These are phyloP conservation scores for Trichoderma virens DNA, from an alignment of 495 filamentous ascomycete species.

Conservation along the genomic window DNA sequence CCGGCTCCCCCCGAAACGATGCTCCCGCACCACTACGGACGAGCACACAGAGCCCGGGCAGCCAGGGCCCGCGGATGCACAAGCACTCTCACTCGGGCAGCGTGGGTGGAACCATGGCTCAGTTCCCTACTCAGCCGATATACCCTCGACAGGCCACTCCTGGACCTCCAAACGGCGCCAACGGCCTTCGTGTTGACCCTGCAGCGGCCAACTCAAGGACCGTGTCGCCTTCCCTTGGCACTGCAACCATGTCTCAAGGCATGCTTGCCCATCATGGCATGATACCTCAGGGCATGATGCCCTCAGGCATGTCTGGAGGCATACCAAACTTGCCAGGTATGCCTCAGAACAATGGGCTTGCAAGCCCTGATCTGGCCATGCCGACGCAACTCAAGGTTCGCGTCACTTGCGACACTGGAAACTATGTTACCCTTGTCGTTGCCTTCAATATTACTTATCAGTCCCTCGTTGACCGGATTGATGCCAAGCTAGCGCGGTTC, in stretches of 20 bases:
- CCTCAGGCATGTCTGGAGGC: neutral
- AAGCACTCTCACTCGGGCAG: conserved; percentile 20
- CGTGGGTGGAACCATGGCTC: conserved; percentile 35
- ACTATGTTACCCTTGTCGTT: conserved; percentile 85
- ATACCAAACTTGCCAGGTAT: conserved; percentile 13
- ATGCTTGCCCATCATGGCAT: conserved; percentile 2
- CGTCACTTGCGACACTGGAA: conserved; percentile 73
- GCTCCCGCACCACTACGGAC: conserved; percentile 33
- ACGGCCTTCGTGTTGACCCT: conserved; percentile 16
- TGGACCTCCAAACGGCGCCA: conserved; percentile 24
- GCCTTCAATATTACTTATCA: conserved; percentile 89
- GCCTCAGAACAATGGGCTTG: conserved; percentile 21
- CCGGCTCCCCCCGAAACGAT: conserved; percentile 45
- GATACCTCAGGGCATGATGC: neutral
- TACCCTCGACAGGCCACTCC: conserved; percentile 38
- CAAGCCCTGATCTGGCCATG: conserved; percentile 48
- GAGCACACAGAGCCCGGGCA: conserved; percentile 45
- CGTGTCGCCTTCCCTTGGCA: conserved; percentile 25
- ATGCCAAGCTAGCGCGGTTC: conserved; percentile 80
- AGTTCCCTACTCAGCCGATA: conserved; percentile 40
- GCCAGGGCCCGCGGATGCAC: conserved; percentile 35
- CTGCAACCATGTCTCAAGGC: conserved; percentile 20
- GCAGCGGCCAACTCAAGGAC: conserved; percentile 16
- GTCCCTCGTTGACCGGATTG: conserved; percentile 90
- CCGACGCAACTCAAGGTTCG: conserved; percentile 89